phyloP scores from a whole-genome alignment of 169 alveolate genomes.

The Toxoplasma gondii region DNA sequence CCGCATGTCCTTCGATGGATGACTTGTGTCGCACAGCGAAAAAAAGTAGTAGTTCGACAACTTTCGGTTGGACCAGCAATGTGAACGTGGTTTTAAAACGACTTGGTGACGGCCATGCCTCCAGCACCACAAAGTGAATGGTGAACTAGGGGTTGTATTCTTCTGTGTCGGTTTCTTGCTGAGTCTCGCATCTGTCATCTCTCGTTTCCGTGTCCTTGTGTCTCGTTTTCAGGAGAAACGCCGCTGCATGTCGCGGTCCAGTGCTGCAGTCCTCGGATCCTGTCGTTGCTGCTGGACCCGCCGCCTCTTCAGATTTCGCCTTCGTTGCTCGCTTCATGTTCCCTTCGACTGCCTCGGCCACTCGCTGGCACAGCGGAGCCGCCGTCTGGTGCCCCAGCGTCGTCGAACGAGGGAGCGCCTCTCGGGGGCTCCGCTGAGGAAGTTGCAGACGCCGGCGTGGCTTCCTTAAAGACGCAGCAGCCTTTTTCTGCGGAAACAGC shows the following conservation, averaged over 20 bases:
- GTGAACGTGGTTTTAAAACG: no score
- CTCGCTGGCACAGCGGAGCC: neutral
- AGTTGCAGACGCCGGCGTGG: neutral
- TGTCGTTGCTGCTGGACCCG: slow-evolving; percentile 52
- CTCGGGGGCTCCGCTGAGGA: neutral
- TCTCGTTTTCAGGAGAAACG: slow-evolving; percentile 57
- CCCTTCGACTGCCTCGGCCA: slow-evolving; percentile 12
- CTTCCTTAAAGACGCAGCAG: no score
- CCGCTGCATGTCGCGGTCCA: slow-evolving; percentile 65
- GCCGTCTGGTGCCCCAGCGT: neutral
- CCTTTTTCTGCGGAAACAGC: no score
- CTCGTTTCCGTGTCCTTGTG: neutral
- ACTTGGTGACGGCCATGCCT: no score
- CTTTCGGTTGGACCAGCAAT: no score
- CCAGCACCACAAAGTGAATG: no score
- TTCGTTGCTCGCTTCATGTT: neutral
- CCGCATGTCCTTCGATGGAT: no score
- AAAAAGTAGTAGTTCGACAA: no score
- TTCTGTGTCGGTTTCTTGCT: no score
- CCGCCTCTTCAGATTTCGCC: slow-evolving; percentile 40
- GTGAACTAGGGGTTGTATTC: no score
- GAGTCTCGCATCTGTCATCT: no score
- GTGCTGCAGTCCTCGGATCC: slow-evolving; percentile 56
- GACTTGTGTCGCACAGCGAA: no score
- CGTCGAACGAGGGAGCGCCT: neutral